phyloP scores from a whole-genome alignment of 352 stramenopile genomes.

The Phytophthora vignae region DNA sequence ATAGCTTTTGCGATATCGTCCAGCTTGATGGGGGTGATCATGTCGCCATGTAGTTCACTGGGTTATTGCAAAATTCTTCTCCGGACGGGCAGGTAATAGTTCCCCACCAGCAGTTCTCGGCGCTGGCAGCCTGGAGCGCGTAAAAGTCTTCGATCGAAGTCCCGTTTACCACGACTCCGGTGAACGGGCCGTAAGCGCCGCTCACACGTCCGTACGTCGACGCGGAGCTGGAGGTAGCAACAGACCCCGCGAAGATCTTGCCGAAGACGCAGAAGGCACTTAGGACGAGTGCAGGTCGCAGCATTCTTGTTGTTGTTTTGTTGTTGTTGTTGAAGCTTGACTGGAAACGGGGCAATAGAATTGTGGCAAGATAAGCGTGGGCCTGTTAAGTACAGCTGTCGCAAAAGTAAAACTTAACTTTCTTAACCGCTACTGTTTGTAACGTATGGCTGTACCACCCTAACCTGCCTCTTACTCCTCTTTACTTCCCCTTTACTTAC shows the following conservation, averaged over 20 bases:
- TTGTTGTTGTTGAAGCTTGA: too few species aligned
- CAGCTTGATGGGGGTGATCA: neutral
- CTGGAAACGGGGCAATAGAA: too few species aligned
- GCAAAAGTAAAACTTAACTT: too few species aligned
- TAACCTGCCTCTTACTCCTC: too few species aligned
- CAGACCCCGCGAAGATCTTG: neutral
- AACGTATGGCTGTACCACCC: too few species aligned
- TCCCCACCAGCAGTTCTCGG: slow-evolving; percentile 3
- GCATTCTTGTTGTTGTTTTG: too few species aligned
- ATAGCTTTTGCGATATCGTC: slow-evolving; percentile 1
- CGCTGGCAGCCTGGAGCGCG: neutral
- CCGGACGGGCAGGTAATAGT: slow-evolving; percentile 1
- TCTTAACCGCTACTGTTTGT: too few species aligned
- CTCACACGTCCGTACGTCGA: neutral
- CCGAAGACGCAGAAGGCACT: neutral
- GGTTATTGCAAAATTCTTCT: slow-evolving; percentile 6
- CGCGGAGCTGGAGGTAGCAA: neutral
- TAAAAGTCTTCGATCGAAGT: neutral
- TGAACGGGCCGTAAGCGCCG: neutral
- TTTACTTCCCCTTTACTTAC: too few species aligned
- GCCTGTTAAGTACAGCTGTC: too few species aligned
- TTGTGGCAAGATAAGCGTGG: too few species aligned
- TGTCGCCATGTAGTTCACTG: neutral
- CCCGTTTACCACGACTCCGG: neutral
- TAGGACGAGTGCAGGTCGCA: too few species aligned